These are phyloP conservation scores for Ogataea degrootiae DNA, from an alignment of 805 yeast species.

Conservation along the genomic window DNA sequence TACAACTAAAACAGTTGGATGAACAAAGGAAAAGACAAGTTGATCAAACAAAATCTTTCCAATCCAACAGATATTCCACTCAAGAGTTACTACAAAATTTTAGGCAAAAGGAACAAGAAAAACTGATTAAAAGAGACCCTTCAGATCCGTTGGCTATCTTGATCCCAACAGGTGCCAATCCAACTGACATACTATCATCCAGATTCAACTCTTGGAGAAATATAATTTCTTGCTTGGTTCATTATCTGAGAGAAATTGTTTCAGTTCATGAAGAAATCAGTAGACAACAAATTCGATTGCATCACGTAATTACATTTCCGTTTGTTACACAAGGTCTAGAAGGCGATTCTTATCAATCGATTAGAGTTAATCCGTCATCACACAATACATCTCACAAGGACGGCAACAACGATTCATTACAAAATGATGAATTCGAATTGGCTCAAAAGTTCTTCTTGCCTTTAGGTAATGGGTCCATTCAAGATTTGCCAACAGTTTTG, in stretches of 20 bases:
- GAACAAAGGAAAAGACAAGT: conserved; percentile 38
- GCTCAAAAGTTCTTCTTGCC: conserved; percentile 61
- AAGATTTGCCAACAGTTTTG: conserved; percentile 72
- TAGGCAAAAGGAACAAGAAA: conserved; percentile 16
- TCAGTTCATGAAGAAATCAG: conserved; percentile 85
- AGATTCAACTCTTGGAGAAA: conserved; percentile 86
- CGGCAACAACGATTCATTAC: conserved; percentile 13
- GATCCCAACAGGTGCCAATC: conserved; percentile 61
- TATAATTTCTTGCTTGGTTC: conserved; percentile 67
- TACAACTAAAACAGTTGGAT: conserved; percentile 42
- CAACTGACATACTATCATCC: conserved; percentile 81
- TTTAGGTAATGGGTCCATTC: conserved; percentile 73
- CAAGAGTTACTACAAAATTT: conserved; percentile 24
- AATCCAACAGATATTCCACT: conserved; percentile 25
- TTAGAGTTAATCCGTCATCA: conserved; percentile 20
- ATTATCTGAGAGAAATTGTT: conserved; percentile 73
- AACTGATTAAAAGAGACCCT: conserved; percentile 32
- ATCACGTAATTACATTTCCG: conserved; percentile 66
- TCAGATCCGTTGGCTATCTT: conserved; percentile 43
- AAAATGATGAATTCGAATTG: conserved; percentile 31
- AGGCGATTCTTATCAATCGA: conserved; percentile 35
- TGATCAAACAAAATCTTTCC: conserved; percentile 40
- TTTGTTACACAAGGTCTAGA: conserved; percentile 40
- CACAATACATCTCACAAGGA: conserved; percentile 11
- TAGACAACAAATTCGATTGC: conserved; percentile 74